These are phyloP conservation scores for Rubia peregrina DNA, from an alignment of 305 asterid species.

Conservation along the genomic window DNA sequence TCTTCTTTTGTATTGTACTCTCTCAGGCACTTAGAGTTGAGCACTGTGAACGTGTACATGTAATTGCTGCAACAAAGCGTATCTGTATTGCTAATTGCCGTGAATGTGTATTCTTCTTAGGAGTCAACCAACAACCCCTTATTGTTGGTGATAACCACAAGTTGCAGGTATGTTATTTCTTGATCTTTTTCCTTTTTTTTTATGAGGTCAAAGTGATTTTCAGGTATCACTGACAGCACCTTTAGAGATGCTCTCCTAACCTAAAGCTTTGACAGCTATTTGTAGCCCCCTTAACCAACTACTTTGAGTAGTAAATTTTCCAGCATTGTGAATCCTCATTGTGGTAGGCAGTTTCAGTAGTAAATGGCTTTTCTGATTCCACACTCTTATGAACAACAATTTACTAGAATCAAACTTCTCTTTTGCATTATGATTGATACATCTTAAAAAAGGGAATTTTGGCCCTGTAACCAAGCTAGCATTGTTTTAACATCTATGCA, in stretches of 20 bases:
- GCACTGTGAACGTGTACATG: conserved; percentile 97
- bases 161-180: conserved; percentile 54
- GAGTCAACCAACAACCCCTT: conserved; percentile 86
- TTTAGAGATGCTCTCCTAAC: neutral
- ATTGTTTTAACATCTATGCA: neutral
- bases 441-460: neutral
- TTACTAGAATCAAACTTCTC: neutral
- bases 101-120: conserved; percentile 89
- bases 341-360: neutral
- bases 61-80: conserved; percentile 82
- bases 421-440: neutral
- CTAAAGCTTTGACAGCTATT: neutral
- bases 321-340: neutral
- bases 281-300: neutral
- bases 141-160: conserved; percentile 98
- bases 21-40: conserved; percentile 92
- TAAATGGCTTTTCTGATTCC: neutral
- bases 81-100: conserved; percentile 96
- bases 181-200: neutral
- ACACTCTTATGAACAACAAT: neutral
- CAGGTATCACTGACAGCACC: neutral
- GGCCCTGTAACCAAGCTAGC: neutral
- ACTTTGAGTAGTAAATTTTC: neutral
- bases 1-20: conserved; percentile 14
- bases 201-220: neutral